phyloP scores from a whole-genome alignment of 108 stramenopile species.

The Chaetoceros tenuissimus region DNA sequence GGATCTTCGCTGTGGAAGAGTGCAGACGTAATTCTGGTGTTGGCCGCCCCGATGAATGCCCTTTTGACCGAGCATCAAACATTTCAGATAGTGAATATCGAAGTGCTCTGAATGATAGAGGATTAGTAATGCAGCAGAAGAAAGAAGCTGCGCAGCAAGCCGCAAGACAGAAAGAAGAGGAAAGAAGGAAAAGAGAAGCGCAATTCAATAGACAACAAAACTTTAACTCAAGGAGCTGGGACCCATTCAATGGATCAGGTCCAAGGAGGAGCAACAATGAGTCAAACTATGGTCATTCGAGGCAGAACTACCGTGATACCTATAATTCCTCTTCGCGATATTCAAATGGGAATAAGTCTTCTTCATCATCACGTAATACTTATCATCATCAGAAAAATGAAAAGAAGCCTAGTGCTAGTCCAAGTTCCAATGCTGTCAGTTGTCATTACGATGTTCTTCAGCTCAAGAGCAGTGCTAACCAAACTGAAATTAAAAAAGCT shows the following conservation, averaged over 20 bases:
- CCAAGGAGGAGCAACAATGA: no score
- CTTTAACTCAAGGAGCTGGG: slow-evolving; percentile 49
- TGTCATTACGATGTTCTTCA: slow-evolving; percentile 50
- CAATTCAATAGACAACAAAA: slow-evolving; percentile 25
- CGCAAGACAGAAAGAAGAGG: slow-evolving; percentile 17
- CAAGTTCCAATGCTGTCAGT: slow-evolving; percentile 5
- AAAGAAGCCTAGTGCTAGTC: background rate
- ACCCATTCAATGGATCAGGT: slow-evolving; percentile 39
- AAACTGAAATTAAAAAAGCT: slow-evolving; percentile 45
- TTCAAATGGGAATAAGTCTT: background rate
- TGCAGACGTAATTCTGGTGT: slow-evolving; percentile 24
- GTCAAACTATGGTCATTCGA: no score
- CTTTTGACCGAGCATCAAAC: slow-evolving; percentile 66
- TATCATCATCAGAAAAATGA: background rate
- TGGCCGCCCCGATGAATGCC: slow-evolving; percentile 29
- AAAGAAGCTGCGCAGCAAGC: slow-evolving; percentile 19
- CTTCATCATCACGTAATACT: background rate
- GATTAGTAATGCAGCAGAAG: slow-evolving; percentile 40
- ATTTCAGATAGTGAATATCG: slow-evolving; percentile 36
- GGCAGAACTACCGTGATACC: background rate
- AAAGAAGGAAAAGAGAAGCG: slow-evolving; percentile 28
- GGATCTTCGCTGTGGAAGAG: slow-evolving; percentile 53
- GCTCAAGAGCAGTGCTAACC: slow-evolving; percentile 35
- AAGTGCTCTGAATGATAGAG: slow-evolving; percentile 53
- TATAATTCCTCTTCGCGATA: background rate